Evolutionary conservation across 2,329 filamentous ascomycete species (phyloP), one percentile per base, ranked within the genome.

Genomic region (Exophiala calicioides): DNA sequence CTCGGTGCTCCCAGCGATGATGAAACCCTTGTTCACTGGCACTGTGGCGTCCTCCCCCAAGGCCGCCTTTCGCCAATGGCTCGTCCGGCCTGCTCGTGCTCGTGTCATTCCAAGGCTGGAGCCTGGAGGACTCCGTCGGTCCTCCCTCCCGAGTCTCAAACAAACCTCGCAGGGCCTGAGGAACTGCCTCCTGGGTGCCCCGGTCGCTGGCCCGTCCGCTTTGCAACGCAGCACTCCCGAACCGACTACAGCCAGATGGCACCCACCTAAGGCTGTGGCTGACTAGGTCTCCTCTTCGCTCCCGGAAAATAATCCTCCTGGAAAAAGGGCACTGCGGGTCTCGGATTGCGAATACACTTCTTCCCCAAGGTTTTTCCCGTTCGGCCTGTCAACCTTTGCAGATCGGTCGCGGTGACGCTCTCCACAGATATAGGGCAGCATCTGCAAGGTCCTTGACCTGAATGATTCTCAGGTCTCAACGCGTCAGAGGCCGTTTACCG

Each of bases 11-110:
- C 13, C 12, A 29, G 26, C 39, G 42, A 33, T 24, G 37, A 43
- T 19, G 13, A 38, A 34, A 47, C 33, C 50, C 50, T 33, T 52
- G 50, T 37, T 49, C 50, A 46, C 50, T 41, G 48, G 44, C 36
- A 13, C 34, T 27, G 23, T 33, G 13, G 27, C n/a, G 26, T 21
- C 16, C 21, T 12, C 21, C 32, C 32, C 20, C 15, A 33, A 34
- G 30, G 9, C 21, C 20, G 26, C 31, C 39, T 47, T n/a, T n/a
- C n/a, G n/a, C 39, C 38, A 47, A 47, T 43, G 37, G 44, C 19
- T 39, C 29, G 24, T 38, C 27, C 20, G 33, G n/a, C 21, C 34
- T 42, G 18, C 18, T 19, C 24, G 23, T 47, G 44, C 44, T 18
- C 24, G 45, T 31, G 29, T 47, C 31, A 44, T 41, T 31, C 21